Percentiles rank a stretch among this genome's conserved stretches.
Conservation (phyloP, 1,284 basidiomycete genomes). For the Pholiota adiposa region DNA sequence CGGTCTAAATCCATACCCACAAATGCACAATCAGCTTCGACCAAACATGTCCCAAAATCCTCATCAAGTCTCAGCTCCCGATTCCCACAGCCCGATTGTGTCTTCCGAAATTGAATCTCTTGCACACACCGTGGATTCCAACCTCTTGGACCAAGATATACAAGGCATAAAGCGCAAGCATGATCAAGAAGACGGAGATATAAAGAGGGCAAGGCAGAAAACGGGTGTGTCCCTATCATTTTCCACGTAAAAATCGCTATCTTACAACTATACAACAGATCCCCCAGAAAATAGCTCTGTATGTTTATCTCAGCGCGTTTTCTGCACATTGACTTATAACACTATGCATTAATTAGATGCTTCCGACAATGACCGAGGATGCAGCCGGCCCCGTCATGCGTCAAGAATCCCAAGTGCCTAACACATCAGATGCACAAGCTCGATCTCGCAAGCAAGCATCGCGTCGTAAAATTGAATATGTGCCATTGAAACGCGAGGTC, state of each 20-base stretch:
- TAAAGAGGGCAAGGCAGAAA: slow-evolving; percentile 70
- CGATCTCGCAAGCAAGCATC: slow-evolving; percentile 50
- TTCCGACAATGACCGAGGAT: slow-evolving; percentile 20
- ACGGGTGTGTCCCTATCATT: slow-evolving; percentile 52
- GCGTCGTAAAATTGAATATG: slow-evolving; percentile 90
- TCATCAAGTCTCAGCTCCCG: slow-evolving; percentile 37
- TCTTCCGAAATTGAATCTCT: slow-evolving; percentile 25
- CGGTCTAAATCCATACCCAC: slow-evolving; percentile 34
- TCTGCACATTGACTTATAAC: neutral
- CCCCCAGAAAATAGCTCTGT: slow-evolving; percentile 42
- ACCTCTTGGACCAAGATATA: slow-evolving; percentile 50
- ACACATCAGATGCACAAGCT: slow-evolving; percentile 20
- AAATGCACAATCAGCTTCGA: slow-evolving; percentile 32
- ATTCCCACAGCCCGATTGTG: slow-evolving; percentile 24
- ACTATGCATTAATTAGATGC: slow-evolving; percentile 14
- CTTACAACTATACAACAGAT: slow-evolving; percentile 38
- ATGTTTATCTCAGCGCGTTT: slow-evolving; percentile 19
- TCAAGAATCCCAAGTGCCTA: slow-evolving; percentile 23
- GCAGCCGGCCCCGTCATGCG: slow-evolving; percentile 14
- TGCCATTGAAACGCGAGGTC: slow-evolving; percentile 79
- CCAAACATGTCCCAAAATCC: slow-evolving; percentile 37
- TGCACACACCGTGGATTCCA: slow-evolving; percentile 33
- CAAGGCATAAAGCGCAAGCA: slow-evolving; percentile 72
- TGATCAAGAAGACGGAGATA: slow-evolving; percentile 64
- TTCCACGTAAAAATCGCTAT: slow-evolving; percentile 3